Evolutionary conservation across 2,329 filamentous ascomycete species (phyloP).

Genomic region (Aspergillus ochraceoroseus): DNA sequence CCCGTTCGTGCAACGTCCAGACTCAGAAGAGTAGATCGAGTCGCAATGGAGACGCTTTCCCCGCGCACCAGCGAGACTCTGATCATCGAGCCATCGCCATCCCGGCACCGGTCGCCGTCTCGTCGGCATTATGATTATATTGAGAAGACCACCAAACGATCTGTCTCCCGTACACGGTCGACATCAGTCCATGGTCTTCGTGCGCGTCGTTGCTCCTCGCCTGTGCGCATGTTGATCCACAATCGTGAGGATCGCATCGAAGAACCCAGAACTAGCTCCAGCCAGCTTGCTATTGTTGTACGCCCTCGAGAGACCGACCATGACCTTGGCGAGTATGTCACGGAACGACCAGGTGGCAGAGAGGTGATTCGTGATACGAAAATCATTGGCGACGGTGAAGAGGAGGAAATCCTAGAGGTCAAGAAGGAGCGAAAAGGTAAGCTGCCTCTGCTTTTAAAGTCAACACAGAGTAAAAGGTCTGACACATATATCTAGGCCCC

Average conservation of each 20-base stretch:
- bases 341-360: constrained; percentile 48
- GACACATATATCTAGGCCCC: constrained; percentile 49
- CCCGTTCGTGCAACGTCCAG: constrained; percentile 23
- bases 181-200: constrained; percentile 32
- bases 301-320: constrained; percentile 45
- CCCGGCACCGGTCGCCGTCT: constrained; percentile 26
- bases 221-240: constrained; percentile 29
- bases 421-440: constrained; percentile 92
- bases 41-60: constrained; percentile 28
- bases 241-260: constrained; percentile 27
- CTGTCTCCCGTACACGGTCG: constrained; percentile 33
- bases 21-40: constrained; percentile 24
- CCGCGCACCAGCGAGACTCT: constrained; percentile 29
- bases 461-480: neutral
- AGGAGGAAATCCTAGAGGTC: constrained; percentile 55
- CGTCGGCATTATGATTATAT: constrained; percentile 26
- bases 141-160: constrained; percentile 25
- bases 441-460: neutral
- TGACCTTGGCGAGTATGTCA: constrained; percentile 49
- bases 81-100: constrained; percentile 32
- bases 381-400: constrained; percentile 38
- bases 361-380: constrained; percentile 33
- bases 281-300: constrained; percentile 49
- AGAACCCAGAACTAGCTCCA: constrained; percentile 40
- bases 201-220: constrained; percentile 35